phyloP scores from a whole-genome alignment of 2,329 filamentous ascomycete species.

The Scedosporium apiospermum region DNA sequence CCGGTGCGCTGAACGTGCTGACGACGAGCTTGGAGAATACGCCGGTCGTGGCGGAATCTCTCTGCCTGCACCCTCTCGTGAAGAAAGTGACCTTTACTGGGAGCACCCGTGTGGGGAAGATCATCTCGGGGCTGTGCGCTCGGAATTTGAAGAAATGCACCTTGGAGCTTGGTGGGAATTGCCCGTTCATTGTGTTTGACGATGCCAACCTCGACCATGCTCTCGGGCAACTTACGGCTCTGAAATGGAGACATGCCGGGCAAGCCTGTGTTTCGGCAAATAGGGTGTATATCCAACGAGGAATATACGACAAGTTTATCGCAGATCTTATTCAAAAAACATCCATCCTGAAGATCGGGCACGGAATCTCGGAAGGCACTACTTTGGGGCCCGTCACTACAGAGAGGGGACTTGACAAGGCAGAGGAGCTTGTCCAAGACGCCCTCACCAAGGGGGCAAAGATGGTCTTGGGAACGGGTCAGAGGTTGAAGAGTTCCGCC shows the following conservation, averaged over 20 bases:
- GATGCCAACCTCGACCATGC: slow-evolving; percentile 66
- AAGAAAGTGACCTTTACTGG: slow-evolving; percentile 62
- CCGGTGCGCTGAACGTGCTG: slow-evolving; percentile 43
- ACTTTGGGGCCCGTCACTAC: slow-evolving; percentile 27
- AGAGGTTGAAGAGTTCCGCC: slow-evolving; percentile 14
- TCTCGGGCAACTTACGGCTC: slow-evolving; percentile 72
- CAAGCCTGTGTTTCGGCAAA: slow-evolving; percentile 94
- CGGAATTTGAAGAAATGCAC: slow-evolving; percentile 57
- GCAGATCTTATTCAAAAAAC: slow-evolving; percentile 11
- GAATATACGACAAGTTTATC: slow-evolving; percentile 69
- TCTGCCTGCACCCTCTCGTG: slow-evolving; percentile 17
- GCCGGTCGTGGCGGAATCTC: slow-evolving; percentile 7
- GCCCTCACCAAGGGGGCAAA: slow-evolving; percentile 41
- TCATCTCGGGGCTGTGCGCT: slow-evolving; percentile 51
- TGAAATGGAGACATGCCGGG: slow-evolving; percentile 66
- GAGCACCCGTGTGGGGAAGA: slow-evolving; percentile 50
- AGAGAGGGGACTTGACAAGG: slow-evolving; percentile 22
- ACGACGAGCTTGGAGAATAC: not conserved
- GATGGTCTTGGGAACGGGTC: not conserved
- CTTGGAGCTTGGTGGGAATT: slow-evolving; percentile 64
- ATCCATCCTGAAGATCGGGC: slow-evolving; percentile 28
- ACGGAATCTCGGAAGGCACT: slow-evolving; percentile 33
- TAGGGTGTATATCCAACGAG: slow-evolving; percentile 68
- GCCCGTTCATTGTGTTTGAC: slow-evolving; percentile 54
- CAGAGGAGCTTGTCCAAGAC: slow-evolving; percentile 44